phyloP scores from a whole-genome alignment of 768 basidiomycete genomes.

The Jaapia argillacea region DNA sequence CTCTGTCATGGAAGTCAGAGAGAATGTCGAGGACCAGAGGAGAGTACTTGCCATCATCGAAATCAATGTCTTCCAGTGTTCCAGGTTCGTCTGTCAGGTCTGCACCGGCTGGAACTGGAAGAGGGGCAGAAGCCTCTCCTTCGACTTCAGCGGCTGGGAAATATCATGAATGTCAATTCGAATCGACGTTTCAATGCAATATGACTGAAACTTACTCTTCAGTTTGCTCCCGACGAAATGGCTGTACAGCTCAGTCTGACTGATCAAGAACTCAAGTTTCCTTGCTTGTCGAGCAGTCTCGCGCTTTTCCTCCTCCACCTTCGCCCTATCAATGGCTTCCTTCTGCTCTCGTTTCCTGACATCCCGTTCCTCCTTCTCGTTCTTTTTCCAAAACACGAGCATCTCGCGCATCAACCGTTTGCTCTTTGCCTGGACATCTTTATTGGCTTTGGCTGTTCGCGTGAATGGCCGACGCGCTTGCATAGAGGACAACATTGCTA shows the following conservation, averaged over 20 bases:
- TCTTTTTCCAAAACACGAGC: constrained; percentile 96
- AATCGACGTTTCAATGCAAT: no score
- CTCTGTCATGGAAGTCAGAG: constrained; percentile 33
- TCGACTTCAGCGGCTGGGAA: constrained; percentile 73
- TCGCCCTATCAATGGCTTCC: constrained; percentile 81
- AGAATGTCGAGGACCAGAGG: not conserved
- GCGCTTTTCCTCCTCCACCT: constrained; percentile 85
- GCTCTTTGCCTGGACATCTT: constrained; percentile 77
- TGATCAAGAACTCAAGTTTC: constrained; percentile 97
- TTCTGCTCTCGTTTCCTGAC: constrained; percentile 90
- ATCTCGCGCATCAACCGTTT: constrained; percentile 92
- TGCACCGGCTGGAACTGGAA: constrained; percentile 43
- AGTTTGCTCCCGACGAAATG: constrained; percentile 98
- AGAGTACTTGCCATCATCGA: constrained; percentile 67
- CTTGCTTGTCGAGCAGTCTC: constrained; percentile 91
- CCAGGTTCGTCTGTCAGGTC: constrained; percentile 43
- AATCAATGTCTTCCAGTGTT: constrained; percentile 69
- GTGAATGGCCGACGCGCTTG: constrained; percentile 72
- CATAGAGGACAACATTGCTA: constrained; percentile 63
- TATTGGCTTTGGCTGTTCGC: constrained; percentile 66
- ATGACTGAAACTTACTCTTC: constrained; percentile 72
- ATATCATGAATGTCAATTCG: constrained; percentile 10
- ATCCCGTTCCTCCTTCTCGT: constrained; percentile 93
- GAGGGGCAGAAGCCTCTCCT: constrained; percentile 37
- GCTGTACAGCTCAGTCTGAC: constrained; percentile 96